Percentiles rank a stretch among this genome's conserved stretches.
Conservation (phyloP, 805 yeast genomes). For the Kodamaea sagamina region DNA sequence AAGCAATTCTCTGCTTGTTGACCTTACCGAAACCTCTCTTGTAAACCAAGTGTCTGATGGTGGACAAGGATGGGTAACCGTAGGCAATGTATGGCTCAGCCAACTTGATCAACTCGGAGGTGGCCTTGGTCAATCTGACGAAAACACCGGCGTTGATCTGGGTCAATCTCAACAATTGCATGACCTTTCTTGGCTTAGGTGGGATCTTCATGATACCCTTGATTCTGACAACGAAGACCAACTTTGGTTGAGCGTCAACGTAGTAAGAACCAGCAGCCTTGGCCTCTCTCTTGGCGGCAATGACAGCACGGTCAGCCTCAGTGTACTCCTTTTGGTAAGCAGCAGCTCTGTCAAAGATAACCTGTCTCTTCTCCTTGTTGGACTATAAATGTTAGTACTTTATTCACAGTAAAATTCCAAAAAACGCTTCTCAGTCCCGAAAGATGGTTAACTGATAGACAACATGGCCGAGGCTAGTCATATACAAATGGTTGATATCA, state of each 20-base stretch:
- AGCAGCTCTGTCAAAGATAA: conserved; percentile 91
- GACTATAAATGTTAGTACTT: conserved; percentile 44
- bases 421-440: conserved; percentile 65
- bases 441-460: conserved; percentile 81
- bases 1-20: conserved; percentile 92
- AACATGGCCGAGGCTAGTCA: conserved; percentile 73
- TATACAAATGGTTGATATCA: conserved; percentile 49
- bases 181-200: conserved; percentile 98
- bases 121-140: conserved; percentile 94
- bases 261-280: conserved; percentile 92
- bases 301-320: conserved; percentile 85
- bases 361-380: conserved; percentile 56
- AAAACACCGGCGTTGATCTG: conserved; percentile 95
- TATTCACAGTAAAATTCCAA: conserved; percentile 4
- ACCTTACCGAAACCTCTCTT: conserved; percentile 98
- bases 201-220: conserved; percentile 99
- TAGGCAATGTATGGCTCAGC: conserved; percentile 96
- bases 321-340: conserved; percentile 94
- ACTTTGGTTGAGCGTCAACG: conserved; percentile 92
- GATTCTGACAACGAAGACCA: conserved; percentile 95
- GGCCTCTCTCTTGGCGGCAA: conserved; percentile 89
- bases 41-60: conserved; percentile 91
- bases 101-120: conserved; percentile 85
- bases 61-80: conserved; percentile 95
- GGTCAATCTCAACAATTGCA: conserved; percentile 88